Conservation (phyloP, 2,329 filamentous ascomycete genomes). For the Cladosporium sphaerospermum region DNA sequence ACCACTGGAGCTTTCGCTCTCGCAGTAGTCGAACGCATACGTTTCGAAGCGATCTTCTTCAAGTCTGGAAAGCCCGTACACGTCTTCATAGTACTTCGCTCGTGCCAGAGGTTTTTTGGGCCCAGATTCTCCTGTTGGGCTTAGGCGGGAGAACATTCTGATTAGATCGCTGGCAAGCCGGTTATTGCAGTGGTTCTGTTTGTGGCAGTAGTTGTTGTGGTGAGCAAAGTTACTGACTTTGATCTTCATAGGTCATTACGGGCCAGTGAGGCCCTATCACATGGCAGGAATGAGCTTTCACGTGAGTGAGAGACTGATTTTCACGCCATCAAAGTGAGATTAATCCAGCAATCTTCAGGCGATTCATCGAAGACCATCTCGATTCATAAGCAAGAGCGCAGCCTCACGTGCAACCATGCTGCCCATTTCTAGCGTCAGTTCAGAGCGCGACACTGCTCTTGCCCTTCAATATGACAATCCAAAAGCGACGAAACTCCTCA, state of each 20-base stretch:
- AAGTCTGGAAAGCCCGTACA: background rate
- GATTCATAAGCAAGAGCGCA: no score
- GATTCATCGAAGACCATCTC: no score
- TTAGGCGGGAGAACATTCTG: background rate
- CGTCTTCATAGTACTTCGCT: background rate
- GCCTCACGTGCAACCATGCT: no score
- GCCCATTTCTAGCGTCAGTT: background rate
- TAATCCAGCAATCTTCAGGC: no score
- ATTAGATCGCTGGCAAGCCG: background rate
- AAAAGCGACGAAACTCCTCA: background rate
- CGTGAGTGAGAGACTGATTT: no score
- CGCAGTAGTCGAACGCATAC: background rate
- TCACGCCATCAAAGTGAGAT: no score
- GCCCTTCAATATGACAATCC: background rate
- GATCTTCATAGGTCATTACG: background rate
- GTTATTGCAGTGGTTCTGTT: no score
- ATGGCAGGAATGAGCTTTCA: no score
- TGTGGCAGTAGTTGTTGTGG: no score
- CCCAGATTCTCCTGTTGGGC: background rate
- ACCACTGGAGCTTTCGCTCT: background rate
- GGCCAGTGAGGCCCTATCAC: background rate
- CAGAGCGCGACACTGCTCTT: background rate
- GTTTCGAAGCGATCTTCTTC: background rate
- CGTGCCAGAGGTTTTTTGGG: background rate
- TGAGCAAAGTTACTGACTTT: background rate